Evolutionary conservation across 2,329 filamentous ascomycete genomes (phyloP).

Genomic region (Alternaria sp.): DNA sequence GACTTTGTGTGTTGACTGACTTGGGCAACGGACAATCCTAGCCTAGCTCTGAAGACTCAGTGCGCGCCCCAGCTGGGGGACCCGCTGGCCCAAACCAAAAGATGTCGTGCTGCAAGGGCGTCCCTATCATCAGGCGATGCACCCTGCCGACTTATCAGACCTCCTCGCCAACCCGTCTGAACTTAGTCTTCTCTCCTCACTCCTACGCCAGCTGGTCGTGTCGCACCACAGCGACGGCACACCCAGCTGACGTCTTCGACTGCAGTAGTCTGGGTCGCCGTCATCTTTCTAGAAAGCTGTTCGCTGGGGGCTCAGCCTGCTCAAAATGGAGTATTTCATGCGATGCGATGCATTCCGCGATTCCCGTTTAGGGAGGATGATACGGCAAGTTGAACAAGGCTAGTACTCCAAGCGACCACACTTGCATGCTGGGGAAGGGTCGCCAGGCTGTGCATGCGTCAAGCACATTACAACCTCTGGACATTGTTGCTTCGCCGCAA

Average conservation of each 20-base stretch:
- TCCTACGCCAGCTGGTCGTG: constrained; percentile 14
- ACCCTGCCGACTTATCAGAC: constrained; percentile 3
- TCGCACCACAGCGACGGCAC: constrained; percentile 37
- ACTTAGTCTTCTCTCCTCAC: background rate
- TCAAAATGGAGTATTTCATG: constrained; percentile 30
- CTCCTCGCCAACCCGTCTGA: background rate
- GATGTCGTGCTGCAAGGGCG: constrained; percentile 17
- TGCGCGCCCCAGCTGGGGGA: constrained; percentile 7
- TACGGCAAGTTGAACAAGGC: constrained; percentile 13
- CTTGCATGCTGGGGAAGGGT: constrained; percentile 18
- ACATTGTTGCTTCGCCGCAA: constrained; percentile 25
- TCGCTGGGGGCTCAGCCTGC: constrained; percentile 31
- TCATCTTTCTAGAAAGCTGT: constrained; percentile 43
- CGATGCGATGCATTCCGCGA: constrained; percentile 45
- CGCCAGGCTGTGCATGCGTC: constrained; percentile 32
- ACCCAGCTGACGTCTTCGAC: constrained; percentile 33
- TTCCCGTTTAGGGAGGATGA: constrained; percentile 10
- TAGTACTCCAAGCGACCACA: constrained; percentile 9
- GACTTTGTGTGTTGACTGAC: constrained; percentile 29
- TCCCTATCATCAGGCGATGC: constrained; percentile 8
- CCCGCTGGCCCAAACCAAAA: constrained; percentile 15
- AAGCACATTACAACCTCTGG: constrained; percentile 16
- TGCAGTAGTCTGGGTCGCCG: constrained; percentile 36
- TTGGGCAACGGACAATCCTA: constrained; percentile 32
- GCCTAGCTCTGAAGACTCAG: constrained; percentile 18